These are phyloP conservation scores for Mesembryanthemum crystallinum DNA, from an alignment of 148 eudicot species.

Conservation along the genomic window DNA sequence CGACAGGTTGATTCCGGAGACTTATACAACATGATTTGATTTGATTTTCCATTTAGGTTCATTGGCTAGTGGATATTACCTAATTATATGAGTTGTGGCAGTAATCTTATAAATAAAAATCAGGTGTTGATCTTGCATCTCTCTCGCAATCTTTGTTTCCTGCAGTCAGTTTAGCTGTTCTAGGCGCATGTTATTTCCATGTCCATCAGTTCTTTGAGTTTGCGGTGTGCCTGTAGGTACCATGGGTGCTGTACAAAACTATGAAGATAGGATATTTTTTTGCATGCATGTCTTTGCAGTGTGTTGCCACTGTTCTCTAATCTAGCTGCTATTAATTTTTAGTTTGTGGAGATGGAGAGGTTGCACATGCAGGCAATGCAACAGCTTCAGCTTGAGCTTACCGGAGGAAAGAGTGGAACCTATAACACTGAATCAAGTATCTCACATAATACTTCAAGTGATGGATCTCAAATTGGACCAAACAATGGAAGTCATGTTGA, in stretches of 20 bases:
- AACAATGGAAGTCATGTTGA: conserved; percentile 55
- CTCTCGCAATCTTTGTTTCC: background rate
- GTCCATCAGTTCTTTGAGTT: background rate
- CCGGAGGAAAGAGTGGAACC: conserved; percentile 54
- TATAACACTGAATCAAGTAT: conserved; percentile 41
- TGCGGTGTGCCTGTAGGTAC: background rate
- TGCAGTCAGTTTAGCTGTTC: background rate
- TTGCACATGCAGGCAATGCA: conserved; percentile 70
- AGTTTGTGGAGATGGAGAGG: conserved; percentile 94
- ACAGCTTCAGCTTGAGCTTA: conserved; percentile 78
- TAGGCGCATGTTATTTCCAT: background rate
- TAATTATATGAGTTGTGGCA: background rate
- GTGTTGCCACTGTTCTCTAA: conserved; percentile 11
- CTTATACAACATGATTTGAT: background rate
- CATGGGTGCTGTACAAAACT: background rate
- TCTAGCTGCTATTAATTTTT: conserved; percentile 1
- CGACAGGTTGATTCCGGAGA: conserved; percentile 57
- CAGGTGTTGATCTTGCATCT: background rate
- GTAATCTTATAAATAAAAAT: background rate
- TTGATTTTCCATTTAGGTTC: conserved; percentile 2
- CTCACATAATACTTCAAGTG: conserved; percentile 43
- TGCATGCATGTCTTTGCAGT: background rate
- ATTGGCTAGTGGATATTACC: background rate
- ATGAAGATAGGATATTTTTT: too few relatives aligned
- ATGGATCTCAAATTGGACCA: conserved; percentile 48